Evolutionary conservation across 2,329 filamentous ascomycete species (phyloP), one percentile per base, ranked within the genome.

Genomic region (Fusarium tanahbumbuense): DNA sequence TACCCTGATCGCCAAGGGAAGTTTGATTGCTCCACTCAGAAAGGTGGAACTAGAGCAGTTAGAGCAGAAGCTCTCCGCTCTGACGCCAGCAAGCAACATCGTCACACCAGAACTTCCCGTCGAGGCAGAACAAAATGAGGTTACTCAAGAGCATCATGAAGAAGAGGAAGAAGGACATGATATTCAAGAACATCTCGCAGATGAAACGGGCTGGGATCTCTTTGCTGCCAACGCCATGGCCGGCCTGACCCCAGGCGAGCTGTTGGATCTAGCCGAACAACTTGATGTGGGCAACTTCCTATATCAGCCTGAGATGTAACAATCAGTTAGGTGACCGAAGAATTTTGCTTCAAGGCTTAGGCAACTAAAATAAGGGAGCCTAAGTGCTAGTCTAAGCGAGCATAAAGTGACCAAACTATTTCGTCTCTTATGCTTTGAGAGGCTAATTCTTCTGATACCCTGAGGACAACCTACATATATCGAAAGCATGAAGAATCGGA

Each of bases 11-110:
- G 56, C 74, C 1, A 81, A 81, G 27, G 80, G 80, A 0, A 82
- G 79, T 50, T 56, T 81, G 1, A 78, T 80, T 1, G 80, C 81
- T 5, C 80, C 79, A 1, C 58, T 82, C 0, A 73, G 81, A 4
- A 79, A 77, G 37, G 74, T 77, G 2, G 81, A 82, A 18, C 73
- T 82, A 2, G 73, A 72, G n/a, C 80, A 80, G 42, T 65, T 81
- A 6, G 80, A 81, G 41, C 76, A 78, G 6, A 80, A 78, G 23
- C 61, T 81, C 45, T 76, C 77, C 25, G 78, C 76, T 5, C 64
- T 80, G 5, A 81, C 78, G 2, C 78, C 80, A 15, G 44, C 68
- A 2, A 63, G 60, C 13, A 70, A 64, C 2, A 30, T 56, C 1
- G 32, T 18, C 2, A 61, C 68, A 0, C 60, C 68, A 6, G 60